Evolutionary conservation across 768 basidiomycete species (phyloP), one percentile per base, ranked within the genome.

Genomic region (Russula brevipes): DNA sequence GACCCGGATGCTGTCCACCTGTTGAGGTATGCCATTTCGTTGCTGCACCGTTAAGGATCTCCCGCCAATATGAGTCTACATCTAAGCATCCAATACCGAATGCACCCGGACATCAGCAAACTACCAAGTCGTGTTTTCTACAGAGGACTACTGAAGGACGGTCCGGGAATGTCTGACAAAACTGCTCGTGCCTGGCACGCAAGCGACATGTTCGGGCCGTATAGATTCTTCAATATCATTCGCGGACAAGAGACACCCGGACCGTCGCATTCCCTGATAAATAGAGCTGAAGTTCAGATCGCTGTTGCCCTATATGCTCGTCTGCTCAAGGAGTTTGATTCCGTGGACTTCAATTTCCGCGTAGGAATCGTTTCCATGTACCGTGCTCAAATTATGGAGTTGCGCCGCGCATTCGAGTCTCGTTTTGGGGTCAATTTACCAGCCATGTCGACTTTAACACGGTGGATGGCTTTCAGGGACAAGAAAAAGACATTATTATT

Each of bases 401-500:
- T 99, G 55, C 83, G 83, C 36, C 79, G 81, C 14, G 76, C 80
- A 6, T 98, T 99, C 69, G 76, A 80, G 50, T 74, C 79, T 59
- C 80, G 81, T 14, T 97, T 91, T 72, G 94, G 94, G 2, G 71
- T 77, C 38, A 80, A 84, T 30, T 97, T 24, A 69, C 87, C 1
- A 79, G 80, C 38, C 84, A 81, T 47, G 84, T 99, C 44, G 89
- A 95, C 70, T 98, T 99, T 77, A 90, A 97, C 72, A 98, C 97
- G 0, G 96, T 99, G 44, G 96, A 99, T 74, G 97, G 96, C 10
- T 98, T 98, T 71, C 97, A 99, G 74, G 97, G 97, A 53, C 97
- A 99, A 76, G 97, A 99, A 74, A 99, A 99, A 73, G 93, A 96
- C 69, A 84, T 99, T 57, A 96, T 99, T 75, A 98, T 99, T 67